A percentile compares a stretch with the other conserved stretches of the same genome.
Conservation (phyloP, 352 stramenopile species). For the Phytophthora palmivora region DNA sequence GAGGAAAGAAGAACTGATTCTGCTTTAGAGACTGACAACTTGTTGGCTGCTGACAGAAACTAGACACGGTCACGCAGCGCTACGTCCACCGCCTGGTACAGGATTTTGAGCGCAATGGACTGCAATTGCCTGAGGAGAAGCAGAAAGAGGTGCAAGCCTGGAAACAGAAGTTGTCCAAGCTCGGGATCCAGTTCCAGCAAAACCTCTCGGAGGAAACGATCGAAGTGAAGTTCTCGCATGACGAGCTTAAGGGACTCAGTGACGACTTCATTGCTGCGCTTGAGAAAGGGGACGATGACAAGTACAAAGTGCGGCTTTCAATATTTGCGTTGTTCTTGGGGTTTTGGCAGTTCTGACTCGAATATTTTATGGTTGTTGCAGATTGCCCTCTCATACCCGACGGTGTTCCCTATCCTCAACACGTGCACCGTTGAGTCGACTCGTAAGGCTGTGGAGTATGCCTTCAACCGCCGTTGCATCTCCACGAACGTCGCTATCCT, state of each 20-base stretch:
- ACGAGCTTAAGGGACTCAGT: conserved; percentile 82
- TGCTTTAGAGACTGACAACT: neutral
- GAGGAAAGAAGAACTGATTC: neutral
- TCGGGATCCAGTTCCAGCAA: conserved; percentile 85
- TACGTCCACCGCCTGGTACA: conserved; percentile 81
- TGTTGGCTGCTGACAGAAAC: conserved; percentile 35
- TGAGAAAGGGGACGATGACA: conserved; percentile 72
- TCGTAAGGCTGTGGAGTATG: conserved; percentile 78
- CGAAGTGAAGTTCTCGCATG: conserved; percentile 75
- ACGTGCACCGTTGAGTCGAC: conserved; percentile 87
- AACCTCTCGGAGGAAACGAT: conserved; percentile 90
- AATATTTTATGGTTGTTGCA: conserved; percentile 17
- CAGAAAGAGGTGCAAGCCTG: conserved; percentile 76
- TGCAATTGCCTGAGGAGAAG: conserved; percentile 76
- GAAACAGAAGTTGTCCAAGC: conserved; percentile 88
- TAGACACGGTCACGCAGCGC: conserved; percentile 68
- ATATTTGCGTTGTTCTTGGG: neutral
- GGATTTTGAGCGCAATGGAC: conserved; percentile 88
- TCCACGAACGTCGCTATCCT: conserved; percentile 85
- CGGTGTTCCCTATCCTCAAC: conserved; percentile 90
- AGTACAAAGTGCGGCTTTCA: conserved; percentile 69
- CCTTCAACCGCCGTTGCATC: conserved; percentile 86
- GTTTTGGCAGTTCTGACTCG: conserved; percentile 10
- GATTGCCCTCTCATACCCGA: conserved; percentile 89
- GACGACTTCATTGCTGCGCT: conserved; percentile 82